These are phyloP conservation scores for Ogataea kodamae DNA, from an alignment of 805 yeast genomes.

Conservation along the genomic window DNA sequence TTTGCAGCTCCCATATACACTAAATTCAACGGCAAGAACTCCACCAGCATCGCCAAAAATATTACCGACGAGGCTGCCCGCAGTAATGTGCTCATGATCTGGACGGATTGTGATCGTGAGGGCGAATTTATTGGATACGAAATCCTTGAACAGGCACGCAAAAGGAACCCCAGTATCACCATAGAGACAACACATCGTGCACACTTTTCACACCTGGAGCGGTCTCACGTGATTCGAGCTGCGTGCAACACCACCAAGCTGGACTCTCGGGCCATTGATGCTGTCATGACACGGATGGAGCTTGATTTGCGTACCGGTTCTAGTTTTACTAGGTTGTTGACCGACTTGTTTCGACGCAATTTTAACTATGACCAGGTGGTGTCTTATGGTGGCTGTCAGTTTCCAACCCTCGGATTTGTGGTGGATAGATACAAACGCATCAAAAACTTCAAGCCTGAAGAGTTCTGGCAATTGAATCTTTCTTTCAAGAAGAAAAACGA, in stretches of 20 bases:
- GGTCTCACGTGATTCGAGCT: constrained; percentile 68
- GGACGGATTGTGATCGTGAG: constrained; percentile 99
- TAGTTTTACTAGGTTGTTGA: constrained; percentile 79
- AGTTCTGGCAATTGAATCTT: constrained; percentile 72
- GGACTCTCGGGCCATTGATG: constrained; percentile 69
- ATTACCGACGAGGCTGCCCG: constrained; percentile 60
- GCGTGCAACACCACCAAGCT: constrained; percentile 63
- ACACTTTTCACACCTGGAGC: constrained; percentile 81
- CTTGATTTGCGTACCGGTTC: constrained; percentile 87
- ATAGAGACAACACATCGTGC: constrained; percentile 64
- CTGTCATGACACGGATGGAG: constrained; percentile 83
- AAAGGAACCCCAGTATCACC: constrained; percentile 44
- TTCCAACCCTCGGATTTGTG: constrained; percentile 94
- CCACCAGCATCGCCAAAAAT: constrained; percentile 51
- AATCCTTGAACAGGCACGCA: constrained; percentile 64
- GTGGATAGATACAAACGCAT: constrained; percentile 86
- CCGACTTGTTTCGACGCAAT: constrained; percentile 43
- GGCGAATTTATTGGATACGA: constrained; percentile 93
- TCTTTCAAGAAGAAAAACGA: constrained; percentile 40
- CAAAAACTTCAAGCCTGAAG: constrained; percentile 66
- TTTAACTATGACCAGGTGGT: constrained; percentile 35
- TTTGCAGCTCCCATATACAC: constrained; percentile 66
- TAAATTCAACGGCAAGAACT: constrained; percentile 35
- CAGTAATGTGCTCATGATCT: constrained; percentile 71
- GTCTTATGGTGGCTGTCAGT: constrained; percentile 93